These are phyloP conservation scores for Phyllosticta citriasiana DNA, from an alignment of 2,329 filamentous ascomycete genomes.

Conservation along the genomic window DNA sequence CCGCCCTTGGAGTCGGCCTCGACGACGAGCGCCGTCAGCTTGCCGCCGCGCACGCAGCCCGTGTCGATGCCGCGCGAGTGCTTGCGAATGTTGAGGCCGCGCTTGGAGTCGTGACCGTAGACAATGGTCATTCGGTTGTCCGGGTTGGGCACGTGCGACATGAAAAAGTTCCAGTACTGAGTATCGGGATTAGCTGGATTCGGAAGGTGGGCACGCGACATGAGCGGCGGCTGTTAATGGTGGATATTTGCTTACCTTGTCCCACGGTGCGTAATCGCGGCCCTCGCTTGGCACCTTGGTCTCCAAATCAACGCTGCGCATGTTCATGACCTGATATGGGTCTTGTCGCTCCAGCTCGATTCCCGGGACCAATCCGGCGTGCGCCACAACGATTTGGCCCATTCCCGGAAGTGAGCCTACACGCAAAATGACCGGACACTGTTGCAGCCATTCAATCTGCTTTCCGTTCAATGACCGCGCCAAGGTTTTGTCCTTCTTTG, in stretches of 20 bases:
- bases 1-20: slow-evolving; percentile 35
- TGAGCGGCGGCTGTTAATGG: not conserved
- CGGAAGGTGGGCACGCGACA: not conserved
- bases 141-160: slow-evolving; percentile 22
- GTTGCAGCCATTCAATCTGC: slow-evolving; percentile 59
- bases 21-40: slow-evolving; percentile 69
- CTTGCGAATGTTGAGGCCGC: slow-evolving; percentile 54
- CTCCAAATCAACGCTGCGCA: slow-evolving; percentile 64
- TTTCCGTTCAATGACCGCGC: slow-evolving; percentile 47
- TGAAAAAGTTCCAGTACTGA: slow-evolving; percentile 40
- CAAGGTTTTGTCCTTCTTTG: not conserved
- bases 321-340: slow-evolving; percentile 79
- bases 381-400: slow-evolving; percentile 64
- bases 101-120: slow-evolving; percentile 77
- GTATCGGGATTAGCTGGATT: not conserved
- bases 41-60: slow-evolving; percentile 65
- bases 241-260: slow-evolving; percentile 34
- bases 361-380: slow-evolving; percentile 75
- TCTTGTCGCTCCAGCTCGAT: slow-evolving; percentile 61
- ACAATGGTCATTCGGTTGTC: slow-evolving; percentile 54
- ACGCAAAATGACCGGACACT: slow-evolving; percentile 68
- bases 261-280: slow-evolving; percentile 54
- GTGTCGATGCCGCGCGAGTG: slow-evolving; percentile 83
- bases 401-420: slow-evolving; percentile 52
- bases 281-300: slow-evolving; percentile 48